Base-by-base conservation (phyloP, 352 stramenopile species). In the Pythium vanterpoolii region DNA sequence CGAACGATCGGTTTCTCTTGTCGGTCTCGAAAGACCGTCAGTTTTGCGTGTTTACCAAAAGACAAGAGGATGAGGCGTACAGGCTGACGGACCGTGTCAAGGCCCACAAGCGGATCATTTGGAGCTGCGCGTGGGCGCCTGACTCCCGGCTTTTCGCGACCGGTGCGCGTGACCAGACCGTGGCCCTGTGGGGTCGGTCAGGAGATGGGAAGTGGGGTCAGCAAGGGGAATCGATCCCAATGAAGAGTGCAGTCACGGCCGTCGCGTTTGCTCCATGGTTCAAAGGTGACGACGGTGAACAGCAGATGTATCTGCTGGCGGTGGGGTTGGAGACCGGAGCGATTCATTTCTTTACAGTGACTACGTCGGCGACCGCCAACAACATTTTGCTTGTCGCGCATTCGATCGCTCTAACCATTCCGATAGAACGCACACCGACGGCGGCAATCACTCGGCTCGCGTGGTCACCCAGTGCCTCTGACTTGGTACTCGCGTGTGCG, bases 81-180 rank as follows among this genome's bases (percentile, higher is more conserved):
- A 44, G 43, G 10, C 68, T 90, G 9, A 42, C 68, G 7, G 55
- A 79, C n/a, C 70, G 66, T 8, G 60, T 83, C 33, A 91, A 88
- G 65, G 77, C 78, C 13, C 83, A 93, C 60, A 79, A 86, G 46
- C 76, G 83, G 6, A 93, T 90, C 34, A 86, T 93, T 42, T 93
- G 83, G 83, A 88, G 72, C 52, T 91, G 81, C 40, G 78, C 77
- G 18, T 93, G 83, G 83, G 60, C 79, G 4, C 76, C 79, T 4
- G 74, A 90, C 60, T 85, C 79, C 13, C 49, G 39, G 5, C 40
- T 84, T 23, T 86, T 93, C 45, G 77, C 44, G 9, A 76, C 86
- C 1, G 83, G 77, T 3, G 87, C 83, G 0, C 66, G 83, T 53
- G 83, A 93, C 44, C 79, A 91, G 42, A 82, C 74, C 1, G 56